A percentile compares a stretch with the other conserved stretches of the same genome.
These are phyloP conservation scores for Oenanthe sinensis DNA, from an alignment of 129 eudicot genomes.

Conservation along the genomic window DNA sequence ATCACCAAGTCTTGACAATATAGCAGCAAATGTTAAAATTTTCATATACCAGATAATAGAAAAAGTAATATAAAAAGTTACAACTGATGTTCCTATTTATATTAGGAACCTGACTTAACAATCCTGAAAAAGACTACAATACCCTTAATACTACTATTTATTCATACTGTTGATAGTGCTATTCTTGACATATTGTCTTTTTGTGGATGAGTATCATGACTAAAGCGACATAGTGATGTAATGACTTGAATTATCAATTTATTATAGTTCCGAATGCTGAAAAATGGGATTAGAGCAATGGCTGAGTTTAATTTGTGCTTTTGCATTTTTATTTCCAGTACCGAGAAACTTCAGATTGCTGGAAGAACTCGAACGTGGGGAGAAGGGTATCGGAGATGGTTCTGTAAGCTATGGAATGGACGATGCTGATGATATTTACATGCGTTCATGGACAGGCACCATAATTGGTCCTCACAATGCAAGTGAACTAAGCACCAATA, in stretches of 20 bases:
- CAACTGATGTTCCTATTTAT: too few species aligned
- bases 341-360: slow-evolving; percentile 13
- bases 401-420: slow-evolving; percentile 15
- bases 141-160: too few species aligned
- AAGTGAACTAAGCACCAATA: neutral
- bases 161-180: too few species aligned
- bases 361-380: slow-evolving; percentile 14
- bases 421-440: slow-evolving; percentile 10
- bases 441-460: slow-evolving; percentile 17
- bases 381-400: slow-evolving; percentile 13
- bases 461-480: slow-evolving; percentile 12
- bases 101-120: too few species aligned
- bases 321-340: neutral
- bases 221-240: neutral
- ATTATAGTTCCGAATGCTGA: neutral
- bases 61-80: too few species aligned
- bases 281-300: neutral
- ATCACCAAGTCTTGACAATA: neutral
- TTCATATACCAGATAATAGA: too few species aligned
- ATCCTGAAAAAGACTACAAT: too few species aligned
- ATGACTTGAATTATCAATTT: neutral
- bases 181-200: neutral
- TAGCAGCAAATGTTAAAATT: neutral
- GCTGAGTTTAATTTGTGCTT: neutral
- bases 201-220: neutral